phyloP scores from a whole-genome alignment of 495 filamentous ascomycete species.

The Amphirosellinia nigrospora region DNA sequence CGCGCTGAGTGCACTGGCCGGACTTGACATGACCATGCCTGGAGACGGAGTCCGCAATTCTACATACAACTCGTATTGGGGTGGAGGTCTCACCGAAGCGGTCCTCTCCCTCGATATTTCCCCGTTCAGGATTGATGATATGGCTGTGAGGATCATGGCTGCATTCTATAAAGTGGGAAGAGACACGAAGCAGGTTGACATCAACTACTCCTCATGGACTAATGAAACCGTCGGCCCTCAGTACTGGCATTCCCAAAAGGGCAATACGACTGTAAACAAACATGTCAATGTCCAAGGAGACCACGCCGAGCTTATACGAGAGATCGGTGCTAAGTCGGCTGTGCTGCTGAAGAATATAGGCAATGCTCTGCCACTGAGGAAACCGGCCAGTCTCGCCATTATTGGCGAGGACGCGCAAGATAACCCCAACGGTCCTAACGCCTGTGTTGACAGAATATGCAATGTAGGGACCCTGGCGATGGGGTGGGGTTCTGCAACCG shows the following conservation, averaged over 20 bases:
- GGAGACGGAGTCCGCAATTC: slow-evolving; percentile 69
- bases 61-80: slow-evolving; percentile 75
- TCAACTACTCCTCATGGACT: slow-evolving; percentile 90
- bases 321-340: slow-evolving; percentile 62
- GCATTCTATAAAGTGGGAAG: slow-evolving; percentile 84
- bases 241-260: slow-evolving; percentile 63
- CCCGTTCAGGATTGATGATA: slow-evolving; percentile 83
- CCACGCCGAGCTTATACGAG: slow-evolving; percentile 57
- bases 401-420: slow-evolving; percentile 69
- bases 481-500: slow-evolving; percentile 64
- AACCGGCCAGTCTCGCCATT: slow-evolving; percentile 60
- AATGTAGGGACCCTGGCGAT: slow-evolving; percentile 62
- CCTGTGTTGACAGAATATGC: slow-evolving; percentile 52
- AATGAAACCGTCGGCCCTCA: slow-evolving; percentile 72
- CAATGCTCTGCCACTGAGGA: slow-evolving; percentile 58
- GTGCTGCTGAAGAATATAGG: slow-evolving; percentile 69
- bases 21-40: slow-evolving; percentile 95
- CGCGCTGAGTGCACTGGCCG: slow-evolving; percentile 78
- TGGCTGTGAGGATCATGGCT: slow-evolving; percentile 86
- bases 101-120: slow-evolving; percentile 78
- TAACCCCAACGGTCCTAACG: slow-evolving; percentile 51
- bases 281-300: slow-evolving; percentile 59
- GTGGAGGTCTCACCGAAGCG: slow-evolving; percentile 73
- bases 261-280: slow-evolving; percentile 71
- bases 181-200: slow-evolving; percentile 60